Base-by-base conservation (phyloP, 305 asterid species). In the Solanum chacoense region DNA sequence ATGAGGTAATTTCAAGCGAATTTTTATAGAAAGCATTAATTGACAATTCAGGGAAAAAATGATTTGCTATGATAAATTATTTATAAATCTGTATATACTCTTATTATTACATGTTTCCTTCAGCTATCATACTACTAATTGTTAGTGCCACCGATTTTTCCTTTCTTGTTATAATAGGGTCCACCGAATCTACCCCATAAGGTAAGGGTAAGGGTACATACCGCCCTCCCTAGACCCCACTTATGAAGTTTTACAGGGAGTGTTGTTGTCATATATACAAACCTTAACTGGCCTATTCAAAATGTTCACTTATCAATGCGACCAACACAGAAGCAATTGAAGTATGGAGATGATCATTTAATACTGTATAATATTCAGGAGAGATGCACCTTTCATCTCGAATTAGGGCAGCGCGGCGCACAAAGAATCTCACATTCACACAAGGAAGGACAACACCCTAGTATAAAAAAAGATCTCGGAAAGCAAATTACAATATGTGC, bases 401-500 rank as follows among this genome's bases (percentile, higher is more conserved):
- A 24, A 83, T 29, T 3, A 32, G 14, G 78, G 28, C 37, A 74
- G 14, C 13, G 5, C 37, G 4, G 12, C 31, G 78, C 79, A 73
- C 38, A 73, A 73, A 8, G 24, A 18, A 73, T 73, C 24, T 2
- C 80, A 1, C 10, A 11, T 74, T 74, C 80, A 74, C 22, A 4
- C 12, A 1, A 8, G n/a, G 26, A 74, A 74, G 40, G 80, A 6
- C 16, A 20, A 7, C 80, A 32, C 40, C 80, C 75, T 26, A 87
- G 83, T 81, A 73, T 76, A 59, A 72, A 35, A 63, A 29, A 87
- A 36, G 36, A 73, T 76, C 31, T 65, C n/a, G 78, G 28, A 63
- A 72, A 59, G 91, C 88, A 90, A 90, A 85, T 72, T 80, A 89
- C 86, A 63, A 55, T 40, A 67, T 84, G 90, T 84, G 89, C 85